These are phyloP conservation scores for Penicillium sp. DNA, from an alignment of 2,329 filamentous ascomycete species.

Conservation along the genomic window DNA sequence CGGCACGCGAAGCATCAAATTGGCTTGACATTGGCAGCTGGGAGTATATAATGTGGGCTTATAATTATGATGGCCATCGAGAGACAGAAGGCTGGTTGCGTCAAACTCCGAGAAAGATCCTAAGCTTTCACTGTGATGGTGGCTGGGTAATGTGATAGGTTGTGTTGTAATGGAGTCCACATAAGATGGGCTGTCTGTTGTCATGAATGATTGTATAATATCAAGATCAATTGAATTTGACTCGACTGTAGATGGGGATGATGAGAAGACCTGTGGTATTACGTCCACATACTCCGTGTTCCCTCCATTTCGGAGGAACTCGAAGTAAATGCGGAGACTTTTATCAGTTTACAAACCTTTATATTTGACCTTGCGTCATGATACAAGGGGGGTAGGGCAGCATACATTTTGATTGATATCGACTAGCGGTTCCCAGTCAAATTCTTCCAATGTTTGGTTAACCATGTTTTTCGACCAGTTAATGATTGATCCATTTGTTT, in stretches of 20 bases:
- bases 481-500: background rate
- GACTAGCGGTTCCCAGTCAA: background rate
- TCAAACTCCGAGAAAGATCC: background rate
- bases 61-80: background rate
- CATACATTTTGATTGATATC: background rate
- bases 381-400: background rate
- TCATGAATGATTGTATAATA: background rate
- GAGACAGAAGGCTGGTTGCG: background rate
- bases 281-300: background rate
- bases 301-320: background rate
- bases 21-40: background rate
- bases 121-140: background rate
- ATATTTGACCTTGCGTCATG: background rate
- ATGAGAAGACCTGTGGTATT: background rate
- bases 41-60: background rate
- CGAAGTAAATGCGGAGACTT: background rate
- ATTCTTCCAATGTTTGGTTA: background rate
- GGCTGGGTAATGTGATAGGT: background rate
- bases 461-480: background rate
- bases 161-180: background rate
- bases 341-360: background rate
- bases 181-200: background rate
- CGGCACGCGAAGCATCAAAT: conserved; percentile 10
- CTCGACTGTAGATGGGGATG: background rate
- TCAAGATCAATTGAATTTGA: background rate